Evolutionary conservation across 495 filamentous ascomycete genomes (phyloP).

Genomic region (Daldinia grandis): DNA sequence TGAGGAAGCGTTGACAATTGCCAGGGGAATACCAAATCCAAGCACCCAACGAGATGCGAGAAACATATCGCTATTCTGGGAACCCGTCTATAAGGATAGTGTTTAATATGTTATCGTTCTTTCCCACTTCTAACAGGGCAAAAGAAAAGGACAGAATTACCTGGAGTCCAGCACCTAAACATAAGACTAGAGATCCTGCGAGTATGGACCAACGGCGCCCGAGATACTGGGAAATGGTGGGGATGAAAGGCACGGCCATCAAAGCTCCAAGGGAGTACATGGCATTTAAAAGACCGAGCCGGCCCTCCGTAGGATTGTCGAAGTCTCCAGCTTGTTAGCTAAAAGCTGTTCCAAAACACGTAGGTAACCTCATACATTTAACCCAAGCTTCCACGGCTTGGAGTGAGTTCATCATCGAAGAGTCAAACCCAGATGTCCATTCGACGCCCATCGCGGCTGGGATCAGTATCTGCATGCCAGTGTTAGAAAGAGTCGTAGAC

Average conservation of each 20-base stretch:
- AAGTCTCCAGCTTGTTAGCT: conserved; percentile 48
- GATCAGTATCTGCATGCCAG: conserved; percentile 50
- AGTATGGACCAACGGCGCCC: conserved; percentile 65
- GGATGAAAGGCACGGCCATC: conserved; percentile 64
- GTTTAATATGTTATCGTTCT: not conserved
- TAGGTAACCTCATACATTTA: conserved; percentile 48
- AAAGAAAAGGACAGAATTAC: conserved; percentile 31
- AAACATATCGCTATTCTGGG: conserved; percentile 60
- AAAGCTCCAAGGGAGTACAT: conserved; percentile 55
- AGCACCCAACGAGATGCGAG: conserved; percentile 67
- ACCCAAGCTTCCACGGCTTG: conserved; percentile 63
- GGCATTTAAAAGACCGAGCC: conserved; percentile 52
- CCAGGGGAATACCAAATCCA: conserved; percentile 69
- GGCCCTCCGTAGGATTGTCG: conserved; percentile 47
- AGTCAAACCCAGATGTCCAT: conserved; percentile 70
- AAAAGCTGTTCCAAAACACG: conserved; percentile 25
- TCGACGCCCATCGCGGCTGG: conserved; percentile 66
- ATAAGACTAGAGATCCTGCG: conserved; percentile 59
- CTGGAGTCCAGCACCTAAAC: conserved; percentile 31
- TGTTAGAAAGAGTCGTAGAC: conserved; percentile 2
- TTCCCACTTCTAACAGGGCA: not conserved
- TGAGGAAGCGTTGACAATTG: conserved; percentile 64
- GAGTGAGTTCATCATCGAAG: conserved; percentile 66
- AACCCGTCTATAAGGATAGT: conserved; percentile 31
- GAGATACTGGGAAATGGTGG: conserved; percentile 56